These are phyloP conservation scores for Colletotrichum zoysiae DNA, from an alignment of 2,329 filamentous ascomycete genomes.

Conservation along the genomic window DNA sequence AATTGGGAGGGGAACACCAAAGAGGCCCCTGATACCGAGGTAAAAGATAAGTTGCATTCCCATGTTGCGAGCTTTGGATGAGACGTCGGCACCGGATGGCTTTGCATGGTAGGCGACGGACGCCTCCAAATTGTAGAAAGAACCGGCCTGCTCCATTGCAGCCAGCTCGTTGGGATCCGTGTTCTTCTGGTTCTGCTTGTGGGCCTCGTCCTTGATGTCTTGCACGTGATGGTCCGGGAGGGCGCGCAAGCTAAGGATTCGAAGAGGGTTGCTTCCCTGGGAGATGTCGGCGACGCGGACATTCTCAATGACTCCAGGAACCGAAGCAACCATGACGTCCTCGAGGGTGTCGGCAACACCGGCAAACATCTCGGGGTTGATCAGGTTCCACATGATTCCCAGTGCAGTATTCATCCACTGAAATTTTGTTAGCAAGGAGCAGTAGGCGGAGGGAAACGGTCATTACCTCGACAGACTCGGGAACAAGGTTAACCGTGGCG, in stretches of 20 bases:
- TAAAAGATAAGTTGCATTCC: conserved; percentile 85
- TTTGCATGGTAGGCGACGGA: conserved; percentile 85
- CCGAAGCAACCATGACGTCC: conserved; percentile 96
- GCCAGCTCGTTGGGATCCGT: conserved; percentile 88
- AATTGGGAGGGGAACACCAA: conserved; percentile 88
- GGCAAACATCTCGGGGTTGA: conserved; percentile 97
- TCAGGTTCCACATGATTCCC: conserved; percentile 86
- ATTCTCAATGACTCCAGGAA: conserved; percentile 91
- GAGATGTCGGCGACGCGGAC: conserved; percentile 95
- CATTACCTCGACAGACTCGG: conserved; percentile 81
- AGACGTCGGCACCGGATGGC: conserved; percentile 76
- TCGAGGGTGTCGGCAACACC: conserved; percentile 84
- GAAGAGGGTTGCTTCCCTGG: conserved; percentile 90
- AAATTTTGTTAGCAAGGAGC: conserved; percentile 46
- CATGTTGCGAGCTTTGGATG: conserved; percentile 84
- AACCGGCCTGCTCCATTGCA: conserved; percentile 89
- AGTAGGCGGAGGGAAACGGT: background rate
- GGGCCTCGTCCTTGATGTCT: conserved; percentile 77
- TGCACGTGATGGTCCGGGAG: conserved; percentile 85
- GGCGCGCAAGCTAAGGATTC: conserved; percentile 87
- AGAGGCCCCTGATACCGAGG: conserved; percentile 87
- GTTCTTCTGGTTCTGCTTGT: conserved; percentile 67
- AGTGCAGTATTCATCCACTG: conserved; percentile 94
- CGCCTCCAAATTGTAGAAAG: conserved; percentile 87
- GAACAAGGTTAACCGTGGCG: conserved; percentile 88